Evolutionary conservation across 139 green algal species (phyloP).

Genomic region (Chlorella sp.): DNA sequence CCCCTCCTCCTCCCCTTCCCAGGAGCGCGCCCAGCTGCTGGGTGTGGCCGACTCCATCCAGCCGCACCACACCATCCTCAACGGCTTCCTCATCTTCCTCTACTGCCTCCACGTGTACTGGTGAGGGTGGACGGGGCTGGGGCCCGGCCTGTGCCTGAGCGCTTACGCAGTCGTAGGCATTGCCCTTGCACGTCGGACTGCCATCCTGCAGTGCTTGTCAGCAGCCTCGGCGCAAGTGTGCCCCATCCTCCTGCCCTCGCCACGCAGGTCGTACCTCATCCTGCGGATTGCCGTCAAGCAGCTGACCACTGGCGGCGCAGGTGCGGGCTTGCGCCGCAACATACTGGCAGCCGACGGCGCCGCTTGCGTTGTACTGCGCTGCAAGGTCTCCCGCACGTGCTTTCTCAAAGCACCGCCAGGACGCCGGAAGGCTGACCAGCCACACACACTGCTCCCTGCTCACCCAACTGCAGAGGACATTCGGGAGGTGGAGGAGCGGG

Average conservation of each 20-base stretch:
- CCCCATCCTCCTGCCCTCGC: background rate
- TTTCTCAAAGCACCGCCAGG: too few species aligned
- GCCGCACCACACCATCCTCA: conserved; percentile 87
- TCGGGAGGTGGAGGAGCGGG: background rate
- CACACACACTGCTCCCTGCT: too few species aligned
- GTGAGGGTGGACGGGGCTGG: conserved; percentile 39
- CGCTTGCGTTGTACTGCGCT: too few species aligned
- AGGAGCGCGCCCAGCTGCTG: conserved; percentile 50
- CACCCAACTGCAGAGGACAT: conserved; percentile 37
- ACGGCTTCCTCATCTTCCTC: conserved; percentile 80
- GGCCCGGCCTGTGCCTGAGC: background rate
- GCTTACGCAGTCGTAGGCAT: background rate
- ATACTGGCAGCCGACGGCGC: too few species aligned
- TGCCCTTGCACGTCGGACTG: too few species aligned
- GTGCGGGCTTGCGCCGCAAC: background rate
- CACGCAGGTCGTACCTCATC: conserved; percentile 74
- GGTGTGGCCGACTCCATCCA: conserved; percentile 63
- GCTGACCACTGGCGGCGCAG: conserved; percentile 44
- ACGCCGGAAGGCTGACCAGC: background rate
- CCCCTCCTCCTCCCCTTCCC: background rate
- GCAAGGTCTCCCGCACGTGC: too few species aligned
- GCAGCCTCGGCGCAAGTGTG: background rate
- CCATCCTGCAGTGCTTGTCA: background rate
- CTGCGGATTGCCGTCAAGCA: conserved; percentile 53
- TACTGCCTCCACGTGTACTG: conserved; percentile 89